Evolutionary conservation across 164 flowering plant species (phyloP).

Genomic region (Piper longum): DNA sequence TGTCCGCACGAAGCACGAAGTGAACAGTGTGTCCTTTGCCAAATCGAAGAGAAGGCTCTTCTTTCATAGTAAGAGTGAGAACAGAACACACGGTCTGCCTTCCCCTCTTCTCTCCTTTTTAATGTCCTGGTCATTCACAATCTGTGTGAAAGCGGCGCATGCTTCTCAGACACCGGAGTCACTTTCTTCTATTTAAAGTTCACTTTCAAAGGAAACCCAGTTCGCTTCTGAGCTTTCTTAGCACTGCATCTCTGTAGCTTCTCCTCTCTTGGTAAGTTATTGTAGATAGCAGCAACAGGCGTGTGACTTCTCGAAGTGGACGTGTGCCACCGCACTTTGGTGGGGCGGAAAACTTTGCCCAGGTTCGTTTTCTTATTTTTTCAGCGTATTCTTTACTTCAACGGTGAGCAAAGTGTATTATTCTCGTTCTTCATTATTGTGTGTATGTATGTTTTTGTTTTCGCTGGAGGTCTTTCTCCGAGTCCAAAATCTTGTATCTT

Average conservation of each 20-base stretch:
- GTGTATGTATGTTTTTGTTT: no score
- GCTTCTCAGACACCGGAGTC: no score
- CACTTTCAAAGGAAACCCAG: not conserved
- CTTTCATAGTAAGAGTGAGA: no score
- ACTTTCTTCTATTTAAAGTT: not conserved
- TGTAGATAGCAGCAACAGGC: constrained; percentile 8
- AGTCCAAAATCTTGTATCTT: no score
- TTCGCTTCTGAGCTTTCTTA: not conserved
- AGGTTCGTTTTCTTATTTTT: constrained; percentile 18
- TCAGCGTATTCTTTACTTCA: not conserved
- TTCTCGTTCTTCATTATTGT: not conserved
- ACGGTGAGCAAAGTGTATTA: not conserved
- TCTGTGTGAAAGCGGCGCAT: no score
- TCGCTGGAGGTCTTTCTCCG: no score
- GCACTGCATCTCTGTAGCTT: not conserved
- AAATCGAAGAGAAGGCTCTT: no score
- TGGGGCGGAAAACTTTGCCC: constrained; percentile 30
- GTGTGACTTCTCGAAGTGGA: constrained; percentile 1
- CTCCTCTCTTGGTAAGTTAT: constrained; percentile 2
- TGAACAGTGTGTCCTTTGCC: no score
- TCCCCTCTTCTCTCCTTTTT: no score
- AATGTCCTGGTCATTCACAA: no score
- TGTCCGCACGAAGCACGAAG: no score
- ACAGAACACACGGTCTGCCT: no score
- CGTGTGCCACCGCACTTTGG: constrained; percentile 16